Percentiles rank a stretch among this genome's conserved stretches.
phyloP scores from a whole-genome alignment of 2,329 filamentous ascomycete genomes.

The Westerdykella aurantiaca region DNA sequence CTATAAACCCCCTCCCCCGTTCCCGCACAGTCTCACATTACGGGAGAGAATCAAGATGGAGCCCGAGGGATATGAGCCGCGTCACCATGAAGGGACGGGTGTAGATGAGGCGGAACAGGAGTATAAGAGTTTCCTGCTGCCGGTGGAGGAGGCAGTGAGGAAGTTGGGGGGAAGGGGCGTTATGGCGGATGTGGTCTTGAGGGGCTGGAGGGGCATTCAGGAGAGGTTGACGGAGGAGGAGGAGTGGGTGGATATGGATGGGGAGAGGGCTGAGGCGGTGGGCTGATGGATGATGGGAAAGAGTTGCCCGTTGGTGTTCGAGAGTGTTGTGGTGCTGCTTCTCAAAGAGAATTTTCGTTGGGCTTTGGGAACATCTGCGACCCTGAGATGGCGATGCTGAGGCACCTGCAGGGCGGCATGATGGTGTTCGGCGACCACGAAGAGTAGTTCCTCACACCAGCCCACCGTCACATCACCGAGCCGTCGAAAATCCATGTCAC shows the following conservation, averaged over 20 bases:
- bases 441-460: too few species aligned
- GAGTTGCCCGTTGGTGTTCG: too few species aligned
- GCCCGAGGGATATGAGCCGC: constrained; percentile 40
- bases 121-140: constrained; percentile 41
- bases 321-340: too few species aligned
- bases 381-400: too few species aligned
- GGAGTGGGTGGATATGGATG: neutral
- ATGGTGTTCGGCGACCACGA: too few species aligned
- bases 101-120: constrained; percentile 44
- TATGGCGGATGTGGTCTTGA: constrained; percentile 43
- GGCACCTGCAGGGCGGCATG: too few species aligned
- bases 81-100: constrained; percentile 44
- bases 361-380: too few species aligned
- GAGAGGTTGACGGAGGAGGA: constrained; percentile 27
- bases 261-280: too few species aligned
- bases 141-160: constrained; percentile 40
- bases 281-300: too few species aligned
- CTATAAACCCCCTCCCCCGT: constrained; percentile 38
- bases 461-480: too few species aligned
- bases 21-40: constrained; percentile 33
- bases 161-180: constrained; percentile 37
- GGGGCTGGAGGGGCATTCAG: constrained; percentile 42
- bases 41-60: constrained; percentile 37
- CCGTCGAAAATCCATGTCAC: too few species aligned
- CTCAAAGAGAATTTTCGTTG: too few species aligned